Base-by-base conservation (phyloP, 169 alveolate genomes). In the Pseudocohnilembus persalinus region DNA sequence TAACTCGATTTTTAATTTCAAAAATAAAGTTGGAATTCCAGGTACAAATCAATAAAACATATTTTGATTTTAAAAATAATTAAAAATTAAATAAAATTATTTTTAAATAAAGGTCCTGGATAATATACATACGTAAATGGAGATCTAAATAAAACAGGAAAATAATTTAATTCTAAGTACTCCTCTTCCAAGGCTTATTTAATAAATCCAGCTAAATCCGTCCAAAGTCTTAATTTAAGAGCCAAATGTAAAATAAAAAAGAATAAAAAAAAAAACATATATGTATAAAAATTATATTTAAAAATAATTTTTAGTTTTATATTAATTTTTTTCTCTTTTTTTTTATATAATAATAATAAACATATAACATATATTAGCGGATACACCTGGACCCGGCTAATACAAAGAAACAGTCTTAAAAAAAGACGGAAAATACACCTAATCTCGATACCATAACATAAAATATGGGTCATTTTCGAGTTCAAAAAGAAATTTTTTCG, bases 381-480 rank as follows among this genome's bases (percentile, higher is more conserved):
- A 76, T 76, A 15, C 25, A 1, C 34, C 63, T 33, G 82, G 82
- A 31, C 82, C 82, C 24, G 82, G 82, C 0, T 24, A 77, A 33
- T 77, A 77, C n/a, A 31, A 77, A 31, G 33, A 63, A 1, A 31
- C 65, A 34, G 63, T 31, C 16, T 31, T 77, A 11, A 31, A 64
- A 0, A 20, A 32, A 33, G 33, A 63, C 26, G 82, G 82, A 31
- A 77, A 33, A 34, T 77, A 77, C 28, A 29, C 33, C 11, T 63
- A 33, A 29, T 77, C 34, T 34, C 30, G 31, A 33, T 77, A 33
- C 1, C 30, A 77, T 26, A 77, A 72, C 33, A 32, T 31, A 4
- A 72, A 72, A 33, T 64, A 33, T 0, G 28, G 82, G 27, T 31
- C 82, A 16, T 77, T 77, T n/a, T 33, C 82, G 28, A 33, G 33